Base-by-base conservation (phyloP, 164 flowering plant species). In the Stephania cephalantha region DNA sequence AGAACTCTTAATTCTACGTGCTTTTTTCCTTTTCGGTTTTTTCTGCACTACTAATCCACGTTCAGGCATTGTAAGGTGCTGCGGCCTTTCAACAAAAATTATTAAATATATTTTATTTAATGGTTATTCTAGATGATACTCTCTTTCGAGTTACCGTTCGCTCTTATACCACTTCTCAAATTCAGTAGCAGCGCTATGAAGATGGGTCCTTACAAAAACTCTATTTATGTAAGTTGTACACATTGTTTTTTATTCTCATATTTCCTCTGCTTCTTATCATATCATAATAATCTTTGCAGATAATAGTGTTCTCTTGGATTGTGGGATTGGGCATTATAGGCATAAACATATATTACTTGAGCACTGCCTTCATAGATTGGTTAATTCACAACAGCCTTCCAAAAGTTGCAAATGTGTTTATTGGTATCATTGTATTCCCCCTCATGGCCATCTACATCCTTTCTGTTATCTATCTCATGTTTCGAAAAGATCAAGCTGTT, bases 171-270 rank as follows among this genome's bases (percentile, higher is more conserved):
- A 2, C 95, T 95, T 31, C 95, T 95, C 44, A 95, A 93, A 77
- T 93, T 95, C 85, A 95, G 98, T 75, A 93, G 95, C 87, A 86
- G 95, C 69, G 17, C 80, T 31, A 87, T 89, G 73, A 95, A 95
- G 81, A 90, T 95, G 98, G 99, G 99, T n/a, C 96, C 99, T 10
- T 87, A 93, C 83, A 90, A 85, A 82, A 95, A 92, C 80, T 92
- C 97, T 8, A 85, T 90, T 8, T 80, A 76, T 72, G 99, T 95
- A 70, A 83, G 95, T 86, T 35, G 6, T 58, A 58, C 22, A 35
- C 42, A 35, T 35, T 17, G 7, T 17, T 13, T 17, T 20, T 17
- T 17, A 58, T 58, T 58, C 22, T 58, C 7, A 58, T 58, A 1
- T 55, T 10, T 58, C 65, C 22, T 58, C 17, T 58, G 18, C 12